Conservation (phyloP, 1,284 basidiomycete species). For the Ustilago lituana region DNA sequence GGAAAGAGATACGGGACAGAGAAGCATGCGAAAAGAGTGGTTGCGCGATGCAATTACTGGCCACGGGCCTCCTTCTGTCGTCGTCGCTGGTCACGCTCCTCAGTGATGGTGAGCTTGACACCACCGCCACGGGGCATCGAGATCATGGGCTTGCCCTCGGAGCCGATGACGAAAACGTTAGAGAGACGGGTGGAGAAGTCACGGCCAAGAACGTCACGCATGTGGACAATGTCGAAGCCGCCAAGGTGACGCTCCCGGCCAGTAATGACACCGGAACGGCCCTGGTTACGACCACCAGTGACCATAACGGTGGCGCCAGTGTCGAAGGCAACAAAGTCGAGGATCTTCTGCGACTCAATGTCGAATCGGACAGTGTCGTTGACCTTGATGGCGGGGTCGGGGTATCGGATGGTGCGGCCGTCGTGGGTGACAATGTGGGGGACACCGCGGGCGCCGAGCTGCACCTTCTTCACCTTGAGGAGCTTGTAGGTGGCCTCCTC, state of each 20-base stretch:
- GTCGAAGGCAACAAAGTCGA: constrained; percentile 94
- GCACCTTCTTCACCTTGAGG: constrained; percentile 91
- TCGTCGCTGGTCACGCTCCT: constrained; percentile 68
- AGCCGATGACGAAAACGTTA: constrained; percentile 98
- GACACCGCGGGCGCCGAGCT: constrained; percentile 91
- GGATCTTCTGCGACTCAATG: constrained; percentile 92
- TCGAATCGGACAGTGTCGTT: constrained; percentile 99
- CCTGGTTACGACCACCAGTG: constrained; percentile 99
- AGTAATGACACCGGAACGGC: constrained; percentile 92
- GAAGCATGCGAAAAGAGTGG: constrained; percentile 9
- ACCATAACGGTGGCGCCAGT: constrained; percentile 97
- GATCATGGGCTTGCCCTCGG: constrained; percentile 94
- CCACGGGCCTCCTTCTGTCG: constrained; percentile 61
- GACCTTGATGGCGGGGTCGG: constrained; percentile 92
- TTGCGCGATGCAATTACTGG: constrained; percentile 24
- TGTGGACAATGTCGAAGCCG: constrained; percentile 87
- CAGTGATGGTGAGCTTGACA: constrained; percentile 78
- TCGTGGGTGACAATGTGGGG: constrained; percentile 99
- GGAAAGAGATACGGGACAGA: constrained; percentile 7
- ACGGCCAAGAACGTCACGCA: constrained; percentile 93
- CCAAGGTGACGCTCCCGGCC: constrained; percentile 97
- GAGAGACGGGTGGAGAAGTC: constrained; percentile 78
- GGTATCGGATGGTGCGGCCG: constrained; percentile 99
- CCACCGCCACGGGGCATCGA: constrained; percentile 98
- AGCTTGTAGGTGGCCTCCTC: constrained; percentile 99